Base-by-base conservation (phyloP, 768 basidiomycete genomes). In the Piloderma croceum region DNA sequence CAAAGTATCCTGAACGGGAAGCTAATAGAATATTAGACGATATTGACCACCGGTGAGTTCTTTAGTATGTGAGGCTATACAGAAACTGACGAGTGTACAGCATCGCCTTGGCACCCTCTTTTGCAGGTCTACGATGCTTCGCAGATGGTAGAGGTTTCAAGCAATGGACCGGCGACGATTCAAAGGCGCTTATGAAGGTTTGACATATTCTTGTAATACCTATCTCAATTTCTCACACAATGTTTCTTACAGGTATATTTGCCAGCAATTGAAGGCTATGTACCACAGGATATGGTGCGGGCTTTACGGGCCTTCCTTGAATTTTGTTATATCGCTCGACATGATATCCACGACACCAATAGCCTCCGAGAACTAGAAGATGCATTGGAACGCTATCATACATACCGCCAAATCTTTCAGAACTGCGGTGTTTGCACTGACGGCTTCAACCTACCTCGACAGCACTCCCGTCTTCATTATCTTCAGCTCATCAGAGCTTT, bases 151-250 rank as follows among this genome's bases (percentile, higher is more conserved):
- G 43, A 0, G 44, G 45, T 22, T 60, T 60, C 42, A 43, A 46
- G 21, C 58, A 62, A 37, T 64, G 61, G 62, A 64, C 54, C 5
- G 60, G 58, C 1, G 50, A 64, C 36, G 55, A 63, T 23, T 64
- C 57, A 4, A 64, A 64, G 41, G 60, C 47, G 2, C 39, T 64
- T 1, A 63, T 64, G 58, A 63, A 63, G 54, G 58, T 57, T 34
- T 22, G 18, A 42, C 12, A n/a, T 31, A 31, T 38, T 9, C 27
- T 9, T 29, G 27, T 15, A 15, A 29, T 29, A 15, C 15, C 27
- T 15, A 29, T 9, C 9, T 29, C 27, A 29, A 9, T 9, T 15
- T 29, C 15, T 9, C 27, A 29, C 10, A 9, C 27, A 29, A 9
- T 15, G 27, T 15, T 29, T 5, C 1, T 9, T 29, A 15, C 18